Base-by-base conservation (phyloP, 495 filamentous ascomycete species). In the Lineolata rhizophorae region DNA sequence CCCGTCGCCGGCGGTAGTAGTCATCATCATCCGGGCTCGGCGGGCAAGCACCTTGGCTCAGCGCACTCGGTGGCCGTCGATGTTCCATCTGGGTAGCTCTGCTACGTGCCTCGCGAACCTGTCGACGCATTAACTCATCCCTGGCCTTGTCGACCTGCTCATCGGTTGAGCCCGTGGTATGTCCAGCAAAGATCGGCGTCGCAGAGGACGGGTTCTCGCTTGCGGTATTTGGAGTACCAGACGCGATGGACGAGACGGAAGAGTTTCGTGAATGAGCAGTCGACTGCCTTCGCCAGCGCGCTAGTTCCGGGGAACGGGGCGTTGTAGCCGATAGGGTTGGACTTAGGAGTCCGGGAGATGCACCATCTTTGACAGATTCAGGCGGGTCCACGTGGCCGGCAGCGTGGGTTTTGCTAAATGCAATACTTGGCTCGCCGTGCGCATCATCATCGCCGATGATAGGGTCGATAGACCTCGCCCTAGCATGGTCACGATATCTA, bases 401-500 rank as follows among this genome's bases (percentile, higher is more conserved):
- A 17, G 47, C 54, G 16, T 39, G 24, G 2, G 50, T 38, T 11
- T 45, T 50, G 34, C 52, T 55, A 1, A 55, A 13, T 17, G 51
- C 54, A 12, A 57, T n/a, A 29, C 44, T 55, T 12, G 54, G 54
- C 22, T 40, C 47, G 5, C 38, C 41, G 29, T 55, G 51, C 1
- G 40, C 26, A 27, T 52, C 45, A 20, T 43, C 37, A 8, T 36
- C 62, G 48, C 31, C 39, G 30, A 32, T 70, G 56, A 18, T 55
- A 43, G 29, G 50, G 50, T 38, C 51, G 41, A 34, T 56, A 47
- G 39, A 67, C 59, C 25, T 62, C 53, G 37, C 60, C 54, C 24
- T 58, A n/a, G n/a, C n/a, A n/a, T n/a, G n/a, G n/a, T n/a, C n/a
- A 48, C 13, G 59, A 54, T 48, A 59, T 30, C 27, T 50, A 45